Conservation (phyloP, 2,329 filamentous ascomycete species). For the Pseudogymnoascus sp. region DNA sequence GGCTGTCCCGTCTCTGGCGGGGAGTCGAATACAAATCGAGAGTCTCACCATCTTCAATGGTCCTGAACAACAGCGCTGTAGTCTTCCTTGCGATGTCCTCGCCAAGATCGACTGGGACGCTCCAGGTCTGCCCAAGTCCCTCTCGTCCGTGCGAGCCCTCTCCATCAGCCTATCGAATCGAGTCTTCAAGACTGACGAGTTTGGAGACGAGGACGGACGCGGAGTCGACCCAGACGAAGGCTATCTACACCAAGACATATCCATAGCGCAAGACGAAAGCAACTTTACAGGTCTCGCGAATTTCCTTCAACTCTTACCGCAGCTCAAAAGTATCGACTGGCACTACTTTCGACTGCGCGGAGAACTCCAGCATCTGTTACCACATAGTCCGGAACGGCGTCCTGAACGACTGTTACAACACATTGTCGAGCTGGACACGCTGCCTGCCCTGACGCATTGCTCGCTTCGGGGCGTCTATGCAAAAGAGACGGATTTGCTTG, state of each 20-base stretch:
- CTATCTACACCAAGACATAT: background rate
- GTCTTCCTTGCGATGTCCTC: background rate
- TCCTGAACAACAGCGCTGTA: background rate
- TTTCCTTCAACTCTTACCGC: background rate
- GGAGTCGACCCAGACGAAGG: background rate
- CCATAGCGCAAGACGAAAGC: background rate
- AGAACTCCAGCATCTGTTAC: background rate
- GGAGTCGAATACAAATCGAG: background rate
- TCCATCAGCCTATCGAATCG: background rate
- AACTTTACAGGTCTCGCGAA: background rate
- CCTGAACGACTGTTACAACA: background rate
- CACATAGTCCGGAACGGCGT: background rate
- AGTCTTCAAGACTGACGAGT: background rate
- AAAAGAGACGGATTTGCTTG: background rate
- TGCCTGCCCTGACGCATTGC: background rate
- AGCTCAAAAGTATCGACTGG: background rate
- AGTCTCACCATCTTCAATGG: background rate
- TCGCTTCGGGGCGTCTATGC: background rate
- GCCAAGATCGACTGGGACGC: background rate
- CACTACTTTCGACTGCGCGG: background rate
- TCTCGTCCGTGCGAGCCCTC: background rate
- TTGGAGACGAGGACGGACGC: background rate
- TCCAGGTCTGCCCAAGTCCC: background rate
- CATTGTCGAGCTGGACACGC: background rate
- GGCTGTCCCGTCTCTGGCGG: background rate